Conservation (phyloP, 352 stramenopile genomes). For the Phytophthora sp. region DNA sequence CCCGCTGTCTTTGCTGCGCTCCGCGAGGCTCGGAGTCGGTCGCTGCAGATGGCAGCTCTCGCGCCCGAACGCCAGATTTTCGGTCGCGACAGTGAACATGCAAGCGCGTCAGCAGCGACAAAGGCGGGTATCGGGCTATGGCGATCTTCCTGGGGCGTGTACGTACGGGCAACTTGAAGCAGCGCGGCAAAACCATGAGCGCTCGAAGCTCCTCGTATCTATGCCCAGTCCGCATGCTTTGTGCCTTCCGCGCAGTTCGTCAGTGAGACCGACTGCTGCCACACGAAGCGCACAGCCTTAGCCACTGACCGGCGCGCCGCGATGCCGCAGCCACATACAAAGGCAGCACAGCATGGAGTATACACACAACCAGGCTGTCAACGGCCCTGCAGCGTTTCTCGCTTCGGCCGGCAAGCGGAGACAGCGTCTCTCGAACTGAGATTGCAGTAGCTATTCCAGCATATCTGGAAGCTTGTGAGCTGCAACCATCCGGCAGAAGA, state of each 20-base stretch:
- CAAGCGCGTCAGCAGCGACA: not conserved
- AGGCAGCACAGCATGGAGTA: too few species aligned
- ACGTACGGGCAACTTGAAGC: too few species aligned
- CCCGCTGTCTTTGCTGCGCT: not conserved
- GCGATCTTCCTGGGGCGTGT: not conserved
- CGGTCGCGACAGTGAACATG: not conserved
- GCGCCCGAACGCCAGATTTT: not conserved
- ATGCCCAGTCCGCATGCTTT: not conserved
- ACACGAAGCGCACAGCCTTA: too few species aligned
- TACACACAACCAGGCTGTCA: too few species aligned
- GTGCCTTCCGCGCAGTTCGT: not conserved
- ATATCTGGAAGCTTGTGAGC: not conserved
- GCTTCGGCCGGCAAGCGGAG: not conserved
- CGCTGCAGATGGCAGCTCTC: not conserved
- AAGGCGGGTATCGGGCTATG: not conserved
- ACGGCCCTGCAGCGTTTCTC: not conserved
- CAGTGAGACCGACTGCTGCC: too few species aligned
- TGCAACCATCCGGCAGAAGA: not conserved
- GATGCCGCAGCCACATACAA: too few species aligned
- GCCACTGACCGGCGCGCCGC: too few species aligned
- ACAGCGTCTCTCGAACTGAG: too few species aligned
- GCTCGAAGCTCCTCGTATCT: conserved; percentile 1
- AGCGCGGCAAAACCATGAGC: not conserved
- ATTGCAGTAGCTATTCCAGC: too few species aligned
- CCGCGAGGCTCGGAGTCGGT: too few species aligned